Evolutionary conservation across 176 grass and related monocot species (phyloP), one percentile per base, ranked within the genome.

Genomic region (Phoenix dactylifera): DNA sequence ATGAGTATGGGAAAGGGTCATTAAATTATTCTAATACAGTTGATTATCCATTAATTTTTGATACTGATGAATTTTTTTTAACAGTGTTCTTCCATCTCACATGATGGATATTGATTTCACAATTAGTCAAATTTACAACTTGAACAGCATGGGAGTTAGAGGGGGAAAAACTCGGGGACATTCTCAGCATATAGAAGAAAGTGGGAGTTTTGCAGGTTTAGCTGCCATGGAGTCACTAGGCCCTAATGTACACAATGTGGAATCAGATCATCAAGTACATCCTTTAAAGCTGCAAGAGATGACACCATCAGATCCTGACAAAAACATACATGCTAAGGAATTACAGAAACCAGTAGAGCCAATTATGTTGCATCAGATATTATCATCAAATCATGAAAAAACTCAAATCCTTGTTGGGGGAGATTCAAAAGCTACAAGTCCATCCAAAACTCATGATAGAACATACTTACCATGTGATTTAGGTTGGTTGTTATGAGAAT

Each of bases 71-170:
- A 59, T 24, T 63, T 62, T 79, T 70, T 83, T 54, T 53, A 70
- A 86, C 87, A 98, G 93, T 85, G 35, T 86, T 69, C 63, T 98
- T 65, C 76, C 81, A 52, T 63, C 79, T 24, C 70, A 89, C 35
- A 69, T 67, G 78, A 73, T 85, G 68, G 69, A 85, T 74, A 73
- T 50, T 57, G 70, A 80, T 44, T 49, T 60, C 67, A 79, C 83
- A 62, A 76, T 39, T 51, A 75, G 53, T 15, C 56, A 66, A 50
- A 52, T 49, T 26, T 72, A 35, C 65, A 57, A 57, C 10, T 61
- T 62, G 73, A 60, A 19, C 18, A 63, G 63, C 28, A 67, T 63
- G 65, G 57, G 49, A 58, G 55, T 32, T 64, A 61, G n/a, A 79
- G 69, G 49, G 44, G 63, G 80, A 6, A 73, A 65, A 51, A 39